Percentiles rank a stretch among this genome's conserved stretches.
These are phyloP conservation scores for barley (Hordeum vulgare) DNA, from an alignment of 176 grass and related monocot genomes.

Conservation along the genomic window DNA sequence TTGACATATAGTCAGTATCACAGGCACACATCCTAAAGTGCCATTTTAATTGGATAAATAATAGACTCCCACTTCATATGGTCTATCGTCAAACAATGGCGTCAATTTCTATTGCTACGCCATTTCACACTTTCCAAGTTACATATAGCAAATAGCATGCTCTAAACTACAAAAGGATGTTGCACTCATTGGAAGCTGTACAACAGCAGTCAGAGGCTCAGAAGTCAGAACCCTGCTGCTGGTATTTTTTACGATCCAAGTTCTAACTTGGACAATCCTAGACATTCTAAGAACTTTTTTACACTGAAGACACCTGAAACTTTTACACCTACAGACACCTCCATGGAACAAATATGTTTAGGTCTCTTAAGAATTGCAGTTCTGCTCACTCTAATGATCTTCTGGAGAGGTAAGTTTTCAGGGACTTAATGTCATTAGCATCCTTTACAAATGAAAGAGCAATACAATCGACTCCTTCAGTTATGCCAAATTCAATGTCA, in stretches of 20 bases:
- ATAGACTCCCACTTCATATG: not conserved
- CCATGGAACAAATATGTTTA: not conserved
- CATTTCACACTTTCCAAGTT: slow-evolving; percentile 1
- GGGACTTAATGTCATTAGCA: slow-evolving; percentile 49
- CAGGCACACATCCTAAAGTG: not conserved
- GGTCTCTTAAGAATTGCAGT: not conserved
- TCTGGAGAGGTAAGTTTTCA: slow-evolving; percentile 60
- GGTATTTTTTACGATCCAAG: not conserved
- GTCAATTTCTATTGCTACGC: not conserved
- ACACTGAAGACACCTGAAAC: no score
- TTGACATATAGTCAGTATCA: not conserved
- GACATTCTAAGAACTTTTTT: not conserved
- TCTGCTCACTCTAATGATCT: slow-evolving; percentile 60
- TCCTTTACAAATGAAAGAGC: slow-evolving; percentile 68
- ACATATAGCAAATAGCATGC: not conserved
- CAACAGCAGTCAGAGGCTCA: not conserved
- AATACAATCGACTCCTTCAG: slow-evolving; percentile 65
- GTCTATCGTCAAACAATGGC: not conserved
- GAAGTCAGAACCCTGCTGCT: not conserved
- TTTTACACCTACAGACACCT: not conserved
- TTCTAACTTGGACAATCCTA: not conserved
- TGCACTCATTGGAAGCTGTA: not conserved
- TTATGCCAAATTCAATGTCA: slow-evolving; percentile 64
- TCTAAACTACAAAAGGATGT: not conserved
- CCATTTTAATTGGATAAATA: not conserved